Evolutionary conservation across 1,284 basidiomycete genomes (phyloP).

Genomic region (Melampsora occidentalis): DNA sequence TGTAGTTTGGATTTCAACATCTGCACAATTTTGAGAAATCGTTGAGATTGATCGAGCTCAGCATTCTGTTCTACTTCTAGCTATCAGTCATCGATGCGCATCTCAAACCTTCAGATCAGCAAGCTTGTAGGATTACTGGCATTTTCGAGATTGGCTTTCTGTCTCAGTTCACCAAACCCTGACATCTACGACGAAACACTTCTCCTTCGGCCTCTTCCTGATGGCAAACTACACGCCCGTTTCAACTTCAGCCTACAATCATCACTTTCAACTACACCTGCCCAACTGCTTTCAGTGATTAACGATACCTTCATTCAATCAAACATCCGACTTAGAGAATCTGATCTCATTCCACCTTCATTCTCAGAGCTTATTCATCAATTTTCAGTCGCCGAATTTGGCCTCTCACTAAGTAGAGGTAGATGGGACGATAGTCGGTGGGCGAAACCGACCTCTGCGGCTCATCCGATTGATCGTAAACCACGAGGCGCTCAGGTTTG

Average conservation of each 20-base stretch:
- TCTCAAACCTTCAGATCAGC: not conserved
- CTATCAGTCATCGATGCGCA: not conserved
- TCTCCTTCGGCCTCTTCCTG: slow-evolving; percentile 68
- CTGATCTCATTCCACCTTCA: slow-evolving; percentile 70
- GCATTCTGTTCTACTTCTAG: not conserved
- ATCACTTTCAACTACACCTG: slow-evolving; percentile 39
- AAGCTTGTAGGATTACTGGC: not conserved
- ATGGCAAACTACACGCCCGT: slow-evolving; percentile 77
- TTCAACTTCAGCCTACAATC: slow-evolving; percentile 72
- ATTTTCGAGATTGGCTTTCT: not conserved
- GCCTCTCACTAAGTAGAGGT: slow-evolving; percentile 59
- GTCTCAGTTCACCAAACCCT: not conserved
- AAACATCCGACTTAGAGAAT: slow-evolving; percentile 9
- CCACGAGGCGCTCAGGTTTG: slow-evolving; percentile 14
- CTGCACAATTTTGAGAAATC: no score
- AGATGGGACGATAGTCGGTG: slow-evolving; percentile 47
- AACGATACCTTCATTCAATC: slow-evolving; percentile 1
- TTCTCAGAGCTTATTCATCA: slow-evolving; percentile 80
- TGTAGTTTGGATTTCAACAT: no score
- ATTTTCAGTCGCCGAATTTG: slow-evolving; percentile 78
- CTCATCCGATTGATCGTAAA: slow-evolving; percentile 14
- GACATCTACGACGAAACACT: slow-evolving; percentile 63
- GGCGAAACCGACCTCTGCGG: not conserved
- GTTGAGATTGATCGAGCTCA: no score
- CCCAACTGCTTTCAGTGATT: slow-evolving; percentile 18